Evolutionary conservation across 148 eudicot genomes (phyloP), one percentile per base, ranked within the genome.

Genomic region (Rhododendron molle): DNA sequence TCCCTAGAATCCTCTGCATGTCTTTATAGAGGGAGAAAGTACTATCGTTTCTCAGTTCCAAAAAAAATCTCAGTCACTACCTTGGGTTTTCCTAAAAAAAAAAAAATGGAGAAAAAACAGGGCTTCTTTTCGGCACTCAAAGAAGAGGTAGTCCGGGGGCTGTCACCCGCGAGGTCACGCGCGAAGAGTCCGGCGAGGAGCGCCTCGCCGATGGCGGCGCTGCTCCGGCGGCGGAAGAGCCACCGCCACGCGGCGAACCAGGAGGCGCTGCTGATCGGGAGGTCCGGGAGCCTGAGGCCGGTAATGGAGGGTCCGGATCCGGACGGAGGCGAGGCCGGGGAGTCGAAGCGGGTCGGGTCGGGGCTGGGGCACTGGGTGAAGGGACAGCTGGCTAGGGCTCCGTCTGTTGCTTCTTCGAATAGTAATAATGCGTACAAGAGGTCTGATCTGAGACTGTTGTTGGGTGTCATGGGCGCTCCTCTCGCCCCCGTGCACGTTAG

Each of bases 271-370:
- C 12, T 71, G 76, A 14, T 71, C 0, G 83, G 84, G 84, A 92
- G 92, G 90, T 93, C 94, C 79, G 93, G 92, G 26, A 91, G 92
- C 81, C 67, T 90, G 30, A 86, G 92, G 89, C 91, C 90, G 36
- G 81, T 85, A 10, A 87, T 93, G 69, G 99, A 96, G 81, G 99
- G 98, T 1, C 98, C 98, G 46, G 97, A 96, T 84, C 95, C 92
- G 30, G 88, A 92, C 2, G 92, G 90, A 0, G 87, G 82, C 46
- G 88, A 87, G 26, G 28, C 84, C 23, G 93, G 90, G 16, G 98
- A 88, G 11, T 90, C 91, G 56, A 92, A 88, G 77, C 89, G 92
- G 88, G 85, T 85, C 86, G 92, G 90, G 85, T 89, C 85, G 86
- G 90, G 15, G 78, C 10, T 86, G 14, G 90, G 92, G 56, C 82